These are phyloP conservation scores for Solanum dulcamara DNA, from an alignment of 257 asterid species.

Conservation along the genomic window DNA sequence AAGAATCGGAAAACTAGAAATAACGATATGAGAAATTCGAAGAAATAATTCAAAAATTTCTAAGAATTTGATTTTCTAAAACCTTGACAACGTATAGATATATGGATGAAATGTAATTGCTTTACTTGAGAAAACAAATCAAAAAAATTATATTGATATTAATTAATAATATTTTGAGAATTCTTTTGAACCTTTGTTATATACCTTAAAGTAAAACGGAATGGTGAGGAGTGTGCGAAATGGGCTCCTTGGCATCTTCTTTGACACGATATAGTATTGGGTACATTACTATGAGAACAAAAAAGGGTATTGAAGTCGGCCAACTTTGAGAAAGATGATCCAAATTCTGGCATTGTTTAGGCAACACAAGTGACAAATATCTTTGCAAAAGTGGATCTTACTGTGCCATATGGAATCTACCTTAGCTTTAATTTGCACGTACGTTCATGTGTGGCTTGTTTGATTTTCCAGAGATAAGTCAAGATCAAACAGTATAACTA, in stretches of 20 bases:
- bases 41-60: too few relatives aligned
- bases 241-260: neutral
- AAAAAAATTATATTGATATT: too few relatives aligned
- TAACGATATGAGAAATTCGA: too few relatives aligned
- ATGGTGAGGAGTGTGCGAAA: neutral
- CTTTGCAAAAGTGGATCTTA: neutral
- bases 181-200: too few relatives aligned
- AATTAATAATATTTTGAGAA: too few relatives aligned
- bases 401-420: neutral
- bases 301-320: neutral
- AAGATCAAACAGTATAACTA: conserved; percentile 1
- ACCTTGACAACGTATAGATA: too few relatives aligned
- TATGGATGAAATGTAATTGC: too few relatives aligned
- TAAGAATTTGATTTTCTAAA: too few relatives aligned
- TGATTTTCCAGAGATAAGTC: conserved; percentile 1
- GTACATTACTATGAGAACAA: neutral
- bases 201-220: neutral
- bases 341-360: neutral
- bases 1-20: too few relatives aligned
- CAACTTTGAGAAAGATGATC: neutral
- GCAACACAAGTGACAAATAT: neutral
- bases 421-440: conserved; percentile 15
- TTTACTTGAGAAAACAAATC: too few relatives aligned
- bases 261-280: neutral
- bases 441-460: conserved; percentile 26